Percentiles rank a stretch among this genome's conserved stretches.
Evolutionary conservation across 106 monocot genomes (phyloP).

Genomic region (Apostasia shenzhenica): DNA sequence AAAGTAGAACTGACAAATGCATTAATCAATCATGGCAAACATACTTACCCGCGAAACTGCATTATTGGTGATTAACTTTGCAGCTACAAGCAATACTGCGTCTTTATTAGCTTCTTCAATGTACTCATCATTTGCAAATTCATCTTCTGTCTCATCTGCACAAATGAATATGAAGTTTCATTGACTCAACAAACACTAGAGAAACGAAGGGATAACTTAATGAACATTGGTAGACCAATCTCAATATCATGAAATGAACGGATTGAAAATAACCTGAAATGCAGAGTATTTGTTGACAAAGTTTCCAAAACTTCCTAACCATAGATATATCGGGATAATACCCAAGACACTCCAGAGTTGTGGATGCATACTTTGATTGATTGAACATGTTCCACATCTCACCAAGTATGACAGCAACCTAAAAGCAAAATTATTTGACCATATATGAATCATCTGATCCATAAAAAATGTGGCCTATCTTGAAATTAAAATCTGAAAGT

Average conservation of each 20-base stretch:
- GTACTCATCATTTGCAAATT: conserved; percentile 93
- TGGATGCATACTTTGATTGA: conserved; percentile 54
- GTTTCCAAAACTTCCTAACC: conserved; percentile 77
- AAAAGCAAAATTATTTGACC: not conserved
- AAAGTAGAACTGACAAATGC: not conserved
- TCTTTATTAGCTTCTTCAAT: conserved; percentile 85
- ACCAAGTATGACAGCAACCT: conserved; percentile 46
- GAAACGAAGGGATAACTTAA: not conserved
- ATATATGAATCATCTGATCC: not conserved
- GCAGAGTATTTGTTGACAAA: conserved; percentile 67
- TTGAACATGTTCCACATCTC: conserved; percentile 91
- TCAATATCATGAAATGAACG: not conserved
- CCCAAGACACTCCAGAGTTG: conserved; percentile 69
- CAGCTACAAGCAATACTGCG: conserved; percentile 75
- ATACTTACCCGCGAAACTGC: conserved; percentile 59
- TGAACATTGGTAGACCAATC: not conserved
- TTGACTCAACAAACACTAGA: conserved; percentile 5
- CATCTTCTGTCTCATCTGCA: conserved; percentile 98
- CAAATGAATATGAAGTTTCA: not conserved
- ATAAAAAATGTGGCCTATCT: not conserved
- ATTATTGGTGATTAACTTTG: conserved; percentile 62
- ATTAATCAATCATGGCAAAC: not conserved
- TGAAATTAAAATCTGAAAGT: not conserved
- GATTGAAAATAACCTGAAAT: conserved; percentile 51
- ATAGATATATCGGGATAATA: conserved; percentile 44